Conservation (phyloP, 139 green algal genomes). For the Chlamydomonas urium region DNA sequence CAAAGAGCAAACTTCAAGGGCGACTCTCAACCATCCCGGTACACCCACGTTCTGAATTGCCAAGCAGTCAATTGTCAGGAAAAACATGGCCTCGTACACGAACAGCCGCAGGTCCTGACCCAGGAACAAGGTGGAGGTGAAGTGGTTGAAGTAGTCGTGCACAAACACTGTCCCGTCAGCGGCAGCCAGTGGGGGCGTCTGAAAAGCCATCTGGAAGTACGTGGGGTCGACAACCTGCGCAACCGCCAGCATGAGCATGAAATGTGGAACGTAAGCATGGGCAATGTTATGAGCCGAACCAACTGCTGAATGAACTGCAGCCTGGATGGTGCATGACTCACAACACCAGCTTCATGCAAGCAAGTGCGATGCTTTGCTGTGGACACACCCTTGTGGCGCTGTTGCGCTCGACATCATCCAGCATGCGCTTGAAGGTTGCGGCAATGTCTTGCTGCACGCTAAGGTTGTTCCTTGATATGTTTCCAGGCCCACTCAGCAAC, state of each 20-base stretch:
- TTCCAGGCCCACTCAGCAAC: constrained; percentile 30
- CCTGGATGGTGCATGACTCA: neutral
- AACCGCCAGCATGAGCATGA: neutral
- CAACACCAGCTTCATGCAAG: neutral
- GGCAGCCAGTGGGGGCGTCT: constrained; percentile 34
- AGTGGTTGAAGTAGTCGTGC: constrained; percentile 46
- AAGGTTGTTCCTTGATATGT: constrained; percentile 30
- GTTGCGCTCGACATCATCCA: constrained; percentile 58
- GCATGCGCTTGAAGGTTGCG: constrained; percentile 40
- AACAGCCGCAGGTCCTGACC: constrained; percentile 43
- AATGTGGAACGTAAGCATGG: neutral
- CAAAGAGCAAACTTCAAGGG: neutral
- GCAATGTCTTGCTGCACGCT: constrained; percentile 25
- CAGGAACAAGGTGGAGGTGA: constrained; percentile 33
- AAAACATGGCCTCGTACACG: constrained; percentile 50
- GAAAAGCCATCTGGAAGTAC: constrained; percentile 42
- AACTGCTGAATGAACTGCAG: neutral
- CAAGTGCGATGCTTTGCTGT: neutral
- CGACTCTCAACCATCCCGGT: neutral
- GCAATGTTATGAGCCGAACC: neutral
- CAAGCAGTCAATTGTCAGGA: constrained; percentile 36
- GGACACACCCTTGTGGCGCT: constrained; percentile 35
- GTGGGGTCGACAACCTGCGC: constrained; percentile 44
- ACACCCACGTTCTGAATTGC: constrained; percentile 6
- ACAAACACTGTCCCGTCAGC: constrained; percentile 32